Base-by-base conservation (phyloP, 108 stramenopile genomes). In the Skeletonema grethae region DNA sequence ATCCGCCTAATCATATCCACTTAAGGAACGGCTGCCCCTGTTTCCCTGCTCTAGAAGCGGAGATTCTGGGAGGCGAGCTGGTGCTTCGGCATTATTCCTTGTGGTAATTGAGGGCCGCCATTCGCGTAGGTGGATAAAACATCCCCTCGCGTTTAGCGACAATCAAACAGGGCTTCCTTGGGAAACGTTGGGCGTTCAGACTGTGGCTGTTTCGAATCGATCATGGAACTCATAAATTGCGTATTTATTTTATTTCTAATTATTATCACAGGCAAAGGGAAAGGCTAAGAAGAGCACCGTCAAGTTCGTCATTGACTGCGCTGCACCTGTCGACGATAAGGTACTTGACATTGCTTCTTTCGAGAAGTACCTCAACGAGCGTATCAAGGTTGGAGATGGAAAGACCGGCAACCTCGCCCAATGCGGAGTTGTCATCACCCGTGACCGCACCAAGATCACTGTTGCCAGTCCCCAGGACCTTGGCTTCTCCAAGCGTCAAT, bases 251-350 rank as follows among this genome's bases (percentile, higher is more conserved):
- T 48, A 31, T 46, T 28, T 57, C 62, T 45, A 24, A 24, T 28
- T 28, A 57, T 20, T 61, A 45, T 11, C 18, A 48, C 66, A 94
- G 92, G 92, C 87, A 56, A 94, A 95, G 79, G 88, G 55, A 46
- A 82, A 82, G 73, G 61, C 81, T 24, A 99, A 99, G 97, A 97
- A 96, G 85, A 76, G 79, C 55, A 83, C 79, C 57, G 91, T 89
- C 71, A 98, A 98, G 89, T 98, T 95, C 89, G 90, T 95, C 63
- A 90, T 99, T 79, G 99, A 99, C 94, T 98, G 97, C 92, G 84
- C 83, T 62, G 85, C 90, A 45, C 99, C 99, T 5, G 97, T 99
- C 38, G 97, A 97, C 57, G 99, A 99, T 79, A 95, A 97, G 81
- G 99, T 99, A 55, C 90, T 99, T 58, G 99, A 99, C 85, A 85